Base-by-base conservation (phyloP, 305 asterid genomes). In the Vinca major region DNA sequence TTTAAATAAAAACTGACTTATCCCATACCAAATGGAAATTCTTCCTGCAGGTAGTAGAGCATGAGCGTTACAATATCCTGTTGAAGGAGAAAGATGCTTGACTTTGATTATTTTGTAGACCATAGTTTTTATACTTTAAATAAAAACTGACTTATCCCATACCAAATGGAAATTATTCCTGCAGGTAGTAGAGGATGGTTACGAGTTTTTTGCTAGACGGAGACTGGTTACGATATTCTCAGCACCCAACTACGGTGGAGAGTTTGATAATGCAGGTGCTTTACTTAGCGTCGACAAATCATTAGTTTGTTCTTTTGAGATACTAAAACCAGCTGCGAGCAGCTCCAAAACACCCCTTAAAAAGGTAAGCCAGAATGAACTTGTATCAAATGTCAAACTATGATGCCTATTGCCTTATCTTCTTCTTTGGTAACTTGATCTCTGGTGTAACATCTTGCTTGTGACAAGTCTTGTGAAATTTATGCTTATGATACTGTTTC, bases 131-230 rank as follows among this genome's bases (percentile, higher is more conserved):
- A 1, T 19, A 17, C n/a, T n/a, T n/a, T 8, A 54, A 54, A 9
- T 16, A 13, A 20, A 20, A 55, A 37, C 21, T n/a, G 5, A 4
- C 20, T 50, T 50, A 16, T 51, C n/a, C n/a, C 40, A 21, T 21
- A 20, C 61, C 21, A 49, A 49, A 49, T 49, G n/a, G 53, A 12
- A 2, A 39, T 19, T 66, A 36, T 17, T 56, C 56, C 47, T 69
- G 55, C 65, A 89, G 96, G 97, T 90, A 1, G 97, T 90, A 73
- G 97, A 90, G 81, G 97, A 90, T 79, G 97, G 97, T 12, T 90
- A 88, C n/a, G n/a, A n/a, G n/a, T n/a, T n/a, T n/a, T n/a, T n/a
- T n/a, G n/a, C n/a, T n/a, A n/a, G n/a, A n/a, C n/a, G n/a, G n/a
- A n/a, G n/a, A n/a, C n/a, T n/a, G n/a, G n/a, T n/a, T n/a, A n/a